Conservation (phyloP, 208 protist genomes). For the Porcisia hertigi region DNA sequence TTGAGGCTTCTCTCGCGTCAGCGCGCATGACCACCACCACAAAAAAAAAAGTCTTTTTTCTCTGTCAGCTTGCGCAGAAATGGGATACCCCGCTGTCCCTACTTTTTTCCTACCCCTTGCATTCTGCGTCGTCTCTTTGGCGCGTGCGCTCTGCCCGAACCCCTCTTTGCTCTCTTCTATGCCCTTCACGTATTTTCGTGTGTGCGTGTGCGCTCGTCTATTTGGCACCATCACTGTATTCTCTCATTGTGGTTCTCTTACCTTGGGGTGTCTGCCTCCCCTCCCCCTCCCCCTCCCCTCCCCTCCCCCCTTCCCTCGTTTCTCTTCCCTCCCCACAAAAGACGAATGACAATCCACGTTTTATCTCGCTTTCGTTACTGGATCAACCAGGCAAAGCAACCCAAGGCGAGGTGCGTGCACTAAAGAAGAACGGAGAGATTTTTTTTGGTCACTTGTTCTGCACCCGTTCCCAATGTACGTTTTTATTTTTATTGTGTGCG, state of each 20-base stretch:
- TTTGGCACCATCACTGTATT: not conserved
- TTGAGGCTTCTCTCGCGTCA: not conserved
- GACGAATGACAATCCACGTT: too few species aligned
- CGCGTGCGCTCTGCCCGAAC: not conserved
- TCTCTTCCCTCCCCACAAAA: not conserved
- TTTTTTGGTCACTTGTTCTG: too few species aligned
- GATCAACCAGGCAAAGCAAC: not conserved
- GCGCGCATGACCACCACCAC: not conserved
- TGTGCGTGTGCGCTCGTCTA: not conserved
- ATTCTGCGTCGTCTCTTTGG: not conserved
- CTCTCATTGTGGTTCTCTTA: not conserved
- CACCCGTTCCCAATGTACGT: too few species aligned
- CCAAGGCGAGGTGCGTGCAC: not conserved
- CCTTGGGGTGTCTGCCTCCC: not conserved
- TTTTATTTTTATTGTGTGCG: too few species aligned
- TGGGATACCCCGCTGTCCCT: not conserved
- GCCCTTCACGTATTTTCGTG: not conserved
- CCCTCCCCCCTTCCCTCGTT: not conserved
- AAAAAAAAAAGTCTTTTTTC: too few species aligned
- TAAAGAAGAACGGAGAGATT: not conserved
- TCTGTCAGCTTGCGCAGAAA: not conserved
- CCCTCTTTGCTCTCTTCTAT: not conserved
- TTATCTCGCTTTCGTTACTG: not conserved
- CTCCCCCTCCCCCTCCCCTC: not conserved
- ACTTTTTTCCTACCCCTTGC: not conserved